Evolutionary conservation across 345 rosid species (phyloP).

Genomic region (Gossypium herbaceum): DNA sequence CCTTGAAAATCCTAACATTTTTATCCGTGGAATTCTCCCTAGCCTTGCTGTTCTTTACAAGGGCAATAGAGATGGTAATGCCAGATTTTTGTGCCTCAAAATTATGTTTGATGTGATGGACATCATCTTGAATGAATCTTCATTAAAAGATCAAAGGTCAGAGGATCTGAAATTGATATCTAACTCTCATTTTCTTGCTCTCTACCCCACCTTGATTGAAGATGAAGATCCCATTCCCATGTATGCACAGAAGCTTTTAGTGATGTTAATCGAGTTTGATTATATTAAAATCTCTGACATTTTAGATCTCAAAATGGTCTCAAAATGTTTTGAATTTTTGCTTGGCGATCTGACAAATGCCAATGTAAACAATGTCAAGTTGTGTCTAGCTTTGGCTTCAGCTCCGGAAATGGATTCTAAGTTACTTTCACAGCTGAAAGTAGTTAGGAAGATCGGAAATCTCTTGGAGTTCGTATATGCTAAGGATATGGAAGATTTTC

Average conservation of each 20-base stretch:
- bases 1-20: conserved; percentile 49
- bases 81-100: conserved; percentile 86
- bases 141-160: conserved; percentile 42
- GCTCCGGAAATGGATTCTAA: conserved; percentile 96
- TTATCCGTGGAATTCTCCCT: conserved; percentile 69
- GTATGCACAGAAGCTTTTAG: conserved; percentile 89
- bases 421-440: conserved; percentile 75
- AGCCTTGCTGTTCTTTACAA: conserved; percentile 70
- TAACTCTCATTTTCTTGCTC: conserved; percentile 84
- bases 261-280: conserved; percentile 80
- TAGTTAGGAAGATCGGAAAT: conserved; percentile 79
- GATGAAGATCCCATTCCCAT: conserved; percentile 99
- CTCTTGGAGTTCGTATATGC: conserved; percentile 77
- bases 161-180: conserved; percentile 67
- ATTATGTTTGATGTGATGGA: conserved; percentile 82
- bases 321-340: conserved; percentile 90
- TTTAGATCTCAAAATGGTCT: conserved; percentile 72
- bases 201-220: conserved; percentile 80
- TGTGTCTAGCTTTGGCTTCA: conserved; percentile 81
- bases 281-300: conserved; percentile 72
- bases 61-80: conserved; percentile 91
- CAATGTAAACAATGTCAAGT: conserved; percentile 86
- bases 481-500: conserved; percentile 94
- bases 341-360: conserved; percentile 82
- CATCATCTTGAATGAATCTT: conserved; percentile 60